Percentiles rank a stretch among this genome's conserved stretches.
Evolutionary conservation across 192 early-diverging fungal species (phyloP).

Genomic region (Mortierella claussenii): DNA sequence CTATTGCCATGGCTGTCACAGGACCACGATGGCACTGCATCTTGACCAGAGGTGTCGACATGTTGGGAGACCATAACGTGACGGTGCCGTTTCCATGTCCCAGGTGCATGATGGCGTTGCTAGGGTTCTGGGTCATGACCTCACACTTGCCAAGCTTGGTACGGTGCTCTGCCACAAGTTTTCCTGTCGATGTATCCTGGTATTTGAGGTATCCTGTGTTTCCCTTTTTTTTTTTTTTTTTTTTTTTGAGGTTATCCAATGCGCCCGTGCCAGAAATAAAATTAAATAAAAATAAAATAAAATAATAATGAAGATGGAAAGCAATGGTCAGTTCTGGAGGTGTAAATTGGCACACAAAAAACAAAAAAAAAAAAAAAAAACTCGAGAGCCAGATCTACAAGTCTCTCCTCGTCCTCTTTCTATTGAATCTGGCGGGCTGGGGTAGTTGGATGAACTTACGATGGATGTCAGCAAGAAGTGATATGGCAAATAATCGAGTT

Average conservation of each 20-base stretch:
- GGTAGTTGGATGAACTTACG: too few relatives aligned
- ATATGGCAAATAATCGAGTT: slow-evolving; percentile 91
- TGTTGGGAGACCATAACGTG: slow-evolving; percentile 90
- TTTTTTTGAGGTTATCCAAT: too few relatives aligned
- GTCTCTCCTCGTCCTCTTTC: too few relatives aligned
- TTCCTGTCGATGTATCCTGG: slow-evolving; percentile 94
- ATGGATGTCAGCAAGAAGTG: slow-evolving; percentile 91
- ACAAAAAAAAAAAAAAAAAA: neutral
- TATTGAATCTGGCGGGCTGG: too few relatives aligned
- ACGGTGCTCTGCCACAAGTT: slow-evolving; percentile 79
- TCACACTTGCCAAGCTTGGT: slow-evolving; percentile 83
- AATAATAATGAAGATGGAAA: neutral
- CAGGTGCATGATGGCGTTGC: slow-evolving; percentile 89
- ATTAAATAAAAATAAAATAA: neutral
- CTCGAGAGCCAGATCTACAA: neutral
- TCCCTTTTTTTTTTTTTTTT: slow-evolving; percentile 52
- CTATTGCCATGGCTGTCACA: slow-evolving; percentile 86
- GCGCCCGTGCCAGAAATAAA: slow-evolving; percentile 27
- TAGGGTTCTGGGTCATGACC: slow-evolving; percentile 91
- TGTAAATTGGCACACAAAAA: too few relatives aligned
- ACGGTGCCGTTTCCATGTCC: slow-evolving; percentile 94
- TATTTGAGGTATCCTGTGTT: slow-evolving; percentile 87
- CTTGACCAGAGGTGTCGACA: slow-evolving; percentile 88
- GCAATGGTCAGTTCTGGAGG: neutral
- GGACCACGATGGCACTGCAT: slow-evolving; percentile 94